Base-by-base conservation (phyloP, 73 alveolate genomes). In the Paramecium bursaria region DNA sequence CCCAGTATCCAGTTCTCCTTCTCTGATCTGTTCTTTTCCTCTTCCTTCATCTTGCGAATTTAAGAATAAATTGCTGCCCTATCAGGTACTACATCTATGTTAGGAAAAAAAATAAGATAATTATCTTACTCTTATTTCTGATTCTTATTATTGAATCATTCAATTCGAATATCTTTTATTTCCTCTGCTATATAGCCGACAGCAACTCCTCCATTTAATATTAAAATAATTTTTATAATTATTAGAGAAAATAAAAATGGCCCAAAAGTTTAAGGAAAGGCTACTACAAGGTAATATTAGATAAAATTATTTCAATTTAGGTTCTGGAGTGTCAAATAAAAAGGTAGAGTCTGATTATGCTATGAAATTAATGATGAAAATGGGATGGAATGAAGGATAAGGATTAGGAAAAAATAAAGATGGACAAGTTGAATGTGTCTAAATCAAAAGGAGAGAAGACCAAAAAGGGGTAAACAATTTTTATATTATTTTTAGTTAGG, bases 1-100 rank as follows among this genome's bases (percentile, higher is more conserved):
- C 60, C 10, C 1, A 67, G 60, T 3, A 67, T 67, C 82, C 82
- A 67, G 44, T 67, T 67, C 39, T 67, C 82, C 19, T 67, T 67
- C 21, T 67, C 82, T 1, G 82, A 39, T 67, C 82, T 67, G 44
- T 67, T 67, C 44, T 67, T 67, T 31, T 67, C 82, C 9, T 67
- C 82, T 21, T 67, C 82, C 50, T 67, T 67, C 2, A 67, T 15
- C 9, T 67, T 67, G 10, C 82, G 48, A 11, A 67, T 67, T 4
- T 39, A 25, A 1, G 82, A 53, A 67, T 67, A 67, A 15, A 67
- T 67, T 31, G 53, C 44, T 31, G 82, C 33, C 44, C 82, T 31
- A 10, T 67, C 82, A n/a, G n/a, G n/a, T n/a, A n/a, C n/a, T n/a
- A n/a, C n/a, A n/a, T n/a, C n/a, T n/a, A n/a, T n/a, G n/a, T n/a